Base-by-base conservation (phyloP, 2,329 filamentous ascomycete genomes). In the Parasarocladium wereldwijsianum region DNA sequence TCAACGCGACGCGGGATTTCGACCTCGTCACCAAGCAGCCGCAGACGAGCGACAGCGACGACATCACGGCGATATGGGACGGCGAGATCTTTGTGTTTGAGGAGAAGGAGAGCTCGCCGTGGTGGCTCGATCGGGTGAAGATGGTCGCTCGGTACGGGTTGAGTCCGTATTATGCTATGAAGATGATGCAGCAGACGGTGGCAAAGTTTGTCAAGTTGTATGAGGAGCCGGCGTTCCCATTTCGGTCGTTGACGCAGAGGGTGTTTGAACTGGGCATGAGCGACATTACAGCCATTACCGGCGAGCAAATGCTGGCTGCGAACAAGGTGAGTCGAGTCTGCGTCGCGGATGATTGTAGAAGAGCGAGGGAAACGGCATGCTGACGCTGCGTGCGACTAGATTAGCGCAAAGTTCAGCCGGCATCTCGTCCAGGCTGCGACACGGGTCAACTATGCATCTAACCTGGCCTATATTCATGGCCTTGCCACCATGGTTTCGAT, bases 381-480 rank as follows among this genome's bases (percentile, higher is more conserved):
- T 21, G 8, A 21, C 27, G n/a, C n/a, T n/a, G n/a, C n/a, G 15
- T 29, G 7, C 9, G 9, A 4, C 9, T 21, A 73, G 44, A 73
- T 94, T 33, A 62, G 67, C 15, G 57, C 62, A 0, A 48, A 59
- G 1, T 96, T 93, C 47, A 63, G 76, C 0, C 69, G 70, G 10
- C 83, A 98, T 29, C 71, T 98, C 27, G 72, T 96, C 16, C 87
- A 96, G 54, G 83, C 87, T 2, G 80, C 76, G 34, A 94, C 90
- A 1, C 69, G 90, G 13, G 87, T 94, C 38, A 96, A 96, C 52
- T 98, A 94, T 54, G 90, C 81, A 1, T 83, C 86, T 28, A 94
- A 96, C 41, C 54, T 96, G 9, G 69, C 62, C n/a, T 60, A 73
- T 20, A 90, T 96, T 27, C 86, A 96, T 44, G 90, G 84, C 0